These are phyloP conservation scores for Cladorrhinum sp. DNA, from an alignment of 2,329 filamentous ascomycete genomes.

Conservation along the genomic window DNA sequence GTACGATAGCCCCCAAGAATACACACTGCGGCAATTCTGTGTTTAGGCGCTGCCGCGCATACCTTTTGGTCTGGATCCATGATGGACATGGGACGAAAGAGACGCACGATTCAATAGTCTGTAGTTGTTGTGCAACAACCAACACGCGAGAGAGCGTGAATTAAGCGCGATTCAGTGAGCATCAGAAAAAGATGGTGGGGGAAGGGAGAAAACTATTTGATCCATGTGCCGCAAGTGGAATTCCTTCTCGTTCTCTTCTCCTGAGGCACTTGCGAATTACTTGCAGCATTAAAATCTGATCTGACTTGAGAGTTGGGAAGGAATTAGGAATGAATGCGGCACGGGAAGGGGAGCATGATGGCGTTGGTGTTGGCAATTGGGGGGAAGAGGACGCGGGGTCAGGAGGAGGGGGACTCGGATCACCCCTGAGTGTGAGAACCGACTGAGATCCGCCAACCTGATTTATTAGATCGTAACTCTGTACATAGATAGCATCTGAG, in stretches of 20 bases:
- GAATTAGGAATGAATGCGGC: not conserved
- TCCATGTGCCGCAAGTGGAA: slow-evolving; percentile 5
- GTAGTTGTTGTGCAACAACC: not conserved
- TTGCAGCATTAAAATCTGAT: not conserved
- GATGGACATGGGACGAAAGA: not conserved
- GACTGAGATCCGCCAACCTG: no score
- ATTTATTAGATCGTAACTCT: no score
- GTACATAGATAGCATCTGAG: no score
- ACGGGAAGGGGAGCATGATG: not conserved
- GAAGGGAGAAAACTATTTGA: slow-evolving; percentile 7
- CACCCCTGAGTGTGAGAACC: not conserved
- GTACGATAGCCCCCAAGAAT: not conserved
- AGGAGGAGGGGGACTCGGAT: not conserved
- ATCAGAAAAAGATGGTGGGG: not conserved
- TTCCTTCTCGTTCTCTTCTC: not conserved
- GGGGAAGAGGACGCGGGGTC: not conserved
- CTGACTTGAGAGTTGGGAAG: not conserved
- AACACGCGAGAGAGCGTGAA: not conserved
- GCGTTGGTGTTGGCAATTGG: not conserved
- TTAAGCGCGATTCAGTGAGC: slow-evolving; percentile 6
- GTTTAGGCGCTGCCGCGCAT: slow-evolving; percentile 17
- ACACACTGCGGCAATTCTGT: slow-evolving; percentile 5
- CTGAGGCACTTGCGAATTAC: not conserved
- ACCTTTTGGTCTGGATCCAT: slow-evolving; percentile 1
- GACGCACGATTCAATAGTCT: not conserved